Evolutionary conservation across 805 yeast genomes (phyloP).

Genomic region (Cephaloascus fragrans): DNA sequence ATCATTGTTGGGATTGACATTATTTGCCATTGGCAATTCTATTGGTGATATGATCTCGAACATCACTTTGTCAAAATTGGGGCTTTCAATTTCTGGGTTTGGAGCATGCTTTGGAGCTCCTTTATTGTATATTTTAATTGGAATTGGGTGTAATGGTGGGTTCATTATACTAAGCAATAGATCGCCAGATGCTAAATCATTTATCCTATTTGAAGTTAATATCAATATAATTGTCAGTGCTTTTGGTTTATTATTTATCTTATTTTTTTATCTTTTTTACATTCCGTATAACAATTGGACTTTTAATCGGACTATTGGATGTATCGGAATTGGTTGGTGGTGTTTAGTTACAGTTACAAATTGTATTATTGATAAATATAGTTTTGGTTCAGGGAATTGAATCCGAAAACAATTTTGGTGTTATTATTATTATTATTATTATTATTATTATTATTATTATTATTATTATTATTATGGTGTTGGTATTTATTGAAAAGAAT

Average conservation of each 20-base stretch:
- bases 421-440: too few relatives aligned
- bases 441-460: too few relatives aligned
- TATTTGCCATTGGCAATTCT: slow-evolving; percentile 41
- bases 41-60: slow-evolving; percentile 45
- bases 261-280: slow-evolving; percentile 13
- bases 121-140: slow-evolving; percentile 34
- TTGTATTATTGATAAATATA: slow-evolving; percentile 1
- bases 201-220: slow-evolving; percentile 11
- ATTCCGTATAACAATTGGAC: slow-evolving; percentile 24
- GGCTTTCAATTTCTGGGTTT: slow-evolving; percentile 32
- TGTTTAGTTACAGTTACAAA: slow-evolving; percentile 11
- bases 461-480: too few relatives aligned
- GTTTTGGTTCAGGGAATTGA: too few relatives aligned
- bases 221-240: slow-evolving; percentile 15
- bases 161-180: slow-evolving; percentile 12
- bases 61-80: slow-evolving; percentile 25
- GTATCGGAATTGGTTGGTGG: slow-evolving; percentile 13
- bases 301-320: slow-evolving; percentile 20
- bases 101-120: slow-evolving; percentile 50
- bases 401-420: too few relatives aligned
- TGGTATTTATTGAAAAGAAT: too few relatives aligned
- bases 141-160: slow-evolving; percentile 38
- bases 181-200: not conserved
- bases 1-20: slow-evolving; percentile 36
- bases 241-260: slow-evolving; percentile 14